These are phyloP conservation scores for Phaffomyces antillensis DNA, from an alignment of 805 yeast species.

Conservation along the genomic window DNA sequence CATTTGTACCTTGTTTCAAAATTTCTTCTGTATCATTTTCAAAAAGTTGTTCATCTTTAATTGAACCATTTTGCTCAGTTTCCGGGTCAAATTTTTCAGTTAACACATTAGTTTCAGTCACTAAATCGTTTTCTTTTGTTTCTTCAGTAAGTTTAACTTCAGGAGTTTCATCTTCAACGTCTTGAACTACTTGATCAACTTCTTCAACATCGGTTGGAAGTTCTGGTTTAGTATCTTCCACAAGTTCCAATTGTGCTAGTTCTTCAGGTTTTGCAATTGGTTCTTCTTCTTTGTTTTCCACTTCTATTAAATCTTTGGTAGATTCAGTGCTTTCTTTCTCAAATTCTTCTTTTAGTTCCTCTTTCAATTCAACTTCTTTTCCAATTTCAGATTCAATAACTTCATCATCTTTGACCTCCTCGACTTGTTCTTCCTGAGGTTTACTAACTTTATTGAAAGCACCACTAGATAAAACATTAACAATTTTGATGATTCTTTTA, in stretches of 20 bases:
- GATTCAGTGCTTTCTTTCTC: not conserved
- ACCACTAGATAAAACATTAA: constrained; percentile 18
- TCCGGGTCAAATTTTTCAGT: too few relatives aligned
- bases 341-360: not conserved
- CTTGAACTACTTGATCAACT: too few relatives aligned
- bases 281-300: not conserved
- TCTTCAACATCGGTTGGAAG: not conserved
- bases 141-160: too few relatives aligned
- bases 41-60: too few relatives aligned
- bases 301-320: not conserved
- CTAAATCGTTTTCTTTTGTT: too few relatives aligned
- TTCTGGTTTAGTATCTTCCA: not conserved
- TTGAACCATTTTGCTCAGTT: too few relatives aligned
- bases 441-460: constrained; percentile 3
- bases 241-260: not conserved
- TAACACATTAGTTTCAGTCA: too few relatives aligned
- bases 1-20: too few relatives aligned
- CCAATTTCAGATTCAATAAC: not conserved
- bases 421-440: not conserved
- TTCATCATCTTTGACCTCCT: not conserved
- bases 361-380: not conserved
- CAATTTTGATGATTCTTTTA: constrained; percentile 16
- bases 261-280: not conserved
- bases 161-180: too few relatives aligned
- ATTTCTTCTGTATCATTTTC: too few relatives aligned